Evolutionary conservation across 768 basidiomycete genomes (phyloP).

Genomic region (Boletellus ananas): DNA sequence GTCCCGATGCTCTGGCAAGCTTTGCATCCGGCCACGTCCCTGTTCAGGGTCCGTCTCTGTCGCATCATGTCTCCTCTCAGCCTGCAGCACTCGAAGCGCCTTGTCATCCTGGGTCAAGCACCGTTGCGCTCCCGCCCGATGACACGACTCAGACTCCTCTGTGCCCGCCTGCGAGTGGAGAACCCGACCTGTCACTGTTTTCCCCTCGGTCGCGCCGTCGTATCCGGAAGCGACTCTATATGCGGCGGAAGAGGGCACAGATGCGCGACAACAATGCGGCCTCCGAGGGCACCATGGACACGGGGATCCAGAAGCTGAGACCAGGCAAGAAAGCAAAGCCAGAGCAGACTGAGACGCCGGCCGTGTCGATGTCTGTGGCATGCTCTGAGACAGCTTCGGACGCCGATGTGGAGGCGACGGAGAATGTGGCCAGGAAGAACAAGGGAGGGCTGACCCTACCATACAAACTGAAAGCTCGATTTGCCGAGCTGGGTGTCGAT

Average conservation of each 20-base stretch:
- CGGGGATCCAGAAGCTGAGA: constrained; percentile 30
- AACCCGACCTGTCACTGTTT: constrained; percentile 26
- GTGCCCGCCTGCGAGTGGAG: neutral
- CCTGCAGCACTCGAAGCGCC: neutral
- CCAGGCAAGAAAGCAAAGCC: constrained; percentile 32
- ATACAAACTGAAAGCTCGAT: constrained; percentile 41
- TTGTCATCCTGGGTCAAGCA: neutral
- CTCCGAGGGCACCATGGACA: neutral
- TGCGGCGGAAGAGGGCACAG: constrained; percentile 66
- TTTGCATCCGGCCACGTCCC: neutral
- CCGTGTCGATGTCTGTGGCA: constrained; percentile 7
- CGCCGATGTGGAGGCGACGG: constrained; percentile 1
- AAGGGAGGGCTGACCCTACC: constrained; percentile 41
- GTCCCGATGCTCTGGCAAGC: neutral
- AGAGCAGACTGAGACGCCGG: constrained; percentile 1
- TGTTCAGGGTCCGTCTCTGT: neutral
- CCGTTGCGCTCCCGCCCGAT: neutral
- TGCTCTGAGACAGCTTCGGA: constrained; percentile 9
- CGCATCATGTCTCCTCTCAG: neutral
- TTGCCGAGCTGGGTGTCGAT: constrained; percentile 45
- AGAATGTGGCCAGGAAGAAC: constrained; percentile 14
- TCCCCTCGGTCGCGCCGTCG: constrained; percentile 52
- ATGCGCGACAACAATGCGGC: constrained; percentile 32
- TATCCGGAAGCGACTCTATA: constrained; percentile 61
- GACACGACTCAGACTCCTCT: neutral